Conservation (phyloP, 495 filamentous ascomycete species). For the Podospora anserina region DNA sequence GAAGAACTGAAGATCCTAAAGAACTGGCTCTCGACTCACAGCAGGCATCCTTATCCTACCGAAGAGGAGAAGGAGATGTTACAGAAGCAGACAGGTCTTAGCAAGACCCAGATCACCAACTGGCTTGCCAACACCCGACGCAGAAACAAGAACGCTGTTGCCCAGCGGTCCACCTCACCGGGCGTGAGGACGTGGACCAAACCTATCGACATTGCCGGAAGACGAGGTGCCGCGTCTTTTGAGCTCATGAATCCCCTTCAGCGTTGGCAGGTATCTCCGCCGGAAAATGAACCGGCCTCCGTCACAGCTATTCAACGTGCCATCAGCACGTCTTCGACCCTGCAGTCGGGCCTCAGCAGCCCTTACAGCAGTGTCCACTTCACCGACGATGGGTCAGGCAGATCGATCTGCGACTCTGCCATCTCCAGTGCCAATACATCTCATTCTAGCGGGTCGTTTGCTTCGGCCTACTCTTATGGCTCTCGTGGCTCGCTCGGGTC, state of each 20-base stretch:
- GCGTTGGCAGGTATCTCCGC: slow-evolving; percentile 81
- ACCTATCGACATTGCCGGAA: slow-evolving; percentile 64
- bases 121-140: slow-evolving; percentile 86
- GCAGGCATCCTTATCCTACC: slow-evolving; percentile 74
- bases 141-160: slow-evolving; percentile 62
- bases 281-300: slow-evolving; percentile 81
- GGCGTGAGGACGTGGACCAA: slow-evolving; percentile 52
- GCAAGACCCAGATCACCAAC: slow-evolving; percentile 72
- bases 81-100: slow-evolving; percentile 68
- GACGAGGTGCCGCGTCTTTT: slow-evolving; percentile 45
- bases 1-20: slow-evolving; percentile 72
- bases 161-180: slow-evolving; percentile 56
- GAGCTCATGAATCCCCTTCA: slow-evolving; percentile 77
- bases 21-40: slow-evolving; percentile 72
- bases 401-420: slow-evolving; percentile 67
- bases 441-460: slow-evolving; percentile 66
- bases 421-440: slow-evolving; percentile 70
- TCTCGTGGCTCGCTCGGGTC: slow-evolving; percentile 67
- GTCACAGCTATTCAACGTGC: slow-evolving; percentile 76
- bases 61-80: slow-evolving; percentile 76
- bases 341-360: slow-evolving; percentile 52
- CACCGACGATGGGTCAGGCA: slow-evolving; percentile 64
- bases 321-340: slow-evolving; percentile 58
- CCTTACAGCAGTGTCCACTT: slow-evolving; percentile 50
- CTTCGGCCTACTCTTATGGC: slow-evolving; percentile 68